Conservation (phyloP, 176 grass and related monocot genomes). For the Alloteropsis semialata region DNA sequence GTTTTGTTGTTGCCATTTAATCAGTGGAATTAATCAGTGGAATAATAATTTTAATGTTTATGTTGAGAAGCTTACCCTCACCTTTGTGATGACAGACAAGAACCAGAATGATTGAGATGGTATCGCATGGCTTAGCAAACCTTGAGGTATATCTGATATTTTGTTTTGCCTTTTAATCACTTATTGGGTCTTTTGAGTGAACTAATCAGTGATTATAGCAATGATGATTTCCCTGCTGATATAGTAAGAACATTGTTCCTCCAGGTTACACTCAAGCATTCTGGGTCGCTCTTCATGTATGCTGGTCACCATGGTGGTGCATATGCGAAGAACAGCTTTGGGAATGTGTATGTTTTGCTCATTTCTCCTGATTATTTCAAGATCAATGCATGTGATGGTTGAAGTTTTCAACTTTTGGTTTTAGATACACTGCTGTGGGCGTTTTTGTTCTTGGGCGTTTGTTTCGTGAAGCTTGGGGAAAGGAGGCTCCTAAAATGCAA, state of each 20-base stretch:
- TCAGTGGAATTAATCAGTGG: neutral
- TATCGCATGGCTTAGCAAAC: conserved; percentile 76
- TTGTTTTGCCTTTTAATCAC: conserved; percentile 13
- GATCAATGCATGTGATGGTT: conserved; percentile 19
- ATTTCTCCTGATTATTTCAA: conserved; percentile 22
- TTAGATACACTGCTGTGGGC: conserved; percentile 85
- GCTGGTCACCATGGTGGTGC: conserved; percentile 83
- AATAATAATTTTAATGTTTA: neutral
- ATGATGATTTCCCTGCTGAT: conserved; percentile 16
- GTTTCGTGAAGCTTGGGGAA: conserved; percentile 89
- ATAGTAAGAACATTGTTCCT: conserved; percentile 7
- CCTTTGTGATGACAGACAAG: conserved; percentile 51
- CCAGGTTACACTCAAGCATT: conserved; percentile 92
- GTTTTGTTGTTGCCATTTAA: conserved; percentile 2
- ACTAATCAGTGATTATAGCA: neutral
- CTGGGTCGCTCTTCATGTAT: conserved; percentile 97
- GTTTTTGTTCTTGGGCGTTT: conserved; percentile 85
- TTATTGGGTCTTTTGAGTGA: neutral
- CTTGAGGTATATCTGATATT: conserved; percentile 62
- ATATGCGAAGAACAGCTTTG: conserved; percentile 97
- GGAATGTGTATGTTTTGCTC: conserved; percentile 68
- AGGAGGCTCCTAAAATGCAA: conserved; percentile 83
- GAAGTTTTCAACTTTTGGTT: conserved; percentile 26
- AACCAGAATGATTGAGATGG: conserved; percentile 87
- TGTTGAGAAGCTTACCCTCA: neutral